A percentile compares a stretch with the other conserved stretches of the same genome.
These are phyloP conservation scores for Pleurotus tuber-regium DNA, from an alignment of 768 basidiomycete species.

Conservation along the genomic window DNA sequence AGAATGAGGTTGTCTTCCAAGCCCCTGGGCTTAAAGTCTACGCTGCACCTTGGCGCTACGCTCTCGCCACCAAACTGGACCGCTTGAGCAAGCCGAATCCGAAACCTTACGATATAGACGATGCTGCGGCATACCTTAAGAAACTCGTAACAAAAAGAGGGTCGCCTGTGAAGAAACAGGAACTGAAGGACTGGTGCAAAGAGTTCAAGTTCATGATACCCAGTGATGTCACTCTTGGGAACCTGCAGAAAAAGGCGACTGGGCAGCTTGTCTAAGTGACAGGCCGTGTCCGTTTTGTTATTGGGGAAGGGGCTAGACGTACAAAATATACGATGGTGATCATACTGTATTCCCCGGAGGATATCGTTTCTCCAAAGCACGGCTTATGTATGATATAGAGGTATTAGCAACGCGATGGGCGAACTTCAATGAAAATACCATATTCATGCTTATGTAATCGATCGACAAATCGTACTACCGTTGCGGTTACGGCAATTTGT, in stretches of 20 bases:
- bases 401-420: too few relatives aligned
- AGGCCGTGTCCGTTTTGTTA: too few relatives aligned
- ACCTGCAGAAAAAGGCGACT: not conserved
- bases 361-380: too few relatives aligned
- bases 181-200: not conserved
- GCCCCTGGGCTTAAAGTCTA: constrained; percentile 14
- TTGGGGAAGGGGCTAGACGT: too few relatives aligned
- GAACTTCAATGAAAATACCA: too few relatives aligned
- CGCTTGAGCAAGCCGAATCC: constrained; percentile 9
- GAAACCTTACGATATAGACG: constrained; percentile 12
- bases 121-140: constrained; percentile 13
- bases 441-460: too few relatives aligned
- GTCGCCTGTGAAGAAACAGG: not conserved
- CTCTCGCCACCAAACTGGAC: constrained; percentile 13
- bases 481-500: too few relatives aligned
- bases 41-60: constrained; percentile 15
- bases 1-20: constrained; percentile 14
- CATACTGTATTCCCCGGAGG: too few relatives aligned
- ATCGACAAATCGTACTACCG: too few relatives aligned
- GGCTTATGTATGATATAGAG: too few relatives aligned
- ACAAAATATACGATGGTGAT: too few relatives aligned
- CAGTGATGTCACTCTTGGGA: not conserved
- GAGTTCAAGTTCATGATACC: constrained; percentile 1
- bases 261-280: too few relatives aligned
- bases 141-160: constrained; percentile 4